Evolutionary conservation across 1,284 basidiomycete species (phyloP), one percentile per base, ranked within the genome.

Genomic region (Ustilago crameri): DNA sequence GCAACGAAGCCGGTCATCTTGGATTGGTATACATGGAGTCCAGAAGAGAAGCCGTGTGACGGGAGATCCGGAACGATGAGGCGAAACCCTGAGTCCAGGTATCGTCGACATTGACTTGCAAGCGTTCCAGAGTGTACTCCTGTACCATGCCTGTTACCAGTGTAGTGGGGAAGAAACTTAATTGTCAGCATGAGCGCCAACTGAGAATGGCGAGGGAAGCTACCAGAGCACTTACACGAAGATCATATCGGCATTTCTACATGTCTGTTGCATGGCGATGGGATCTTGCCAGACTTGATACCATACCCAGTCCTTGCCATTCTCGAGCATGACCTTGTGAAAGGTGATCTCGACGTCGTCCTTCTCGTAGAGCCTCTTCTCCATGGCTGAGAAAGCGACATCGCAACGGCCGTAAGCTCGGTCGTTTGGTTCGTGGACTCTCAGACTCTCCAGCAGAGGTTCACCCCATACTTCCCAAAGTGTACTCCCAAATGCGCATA

Each of bases 201-300:
- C 30, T 30, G 30, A 30, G 30, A 30, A 30, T n/a, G n/a, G n/a
- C n/a, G n/a, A n/a, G 30, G 30, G 5, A n/a, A 43, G 18, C 30
- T 30, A 7, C 30, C 12, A 7, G 30, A n/a, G 32, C 15, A 63
- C 66, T 64, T 59, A 69, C 58, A 75, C 73, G 41, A 79, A 82
- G 18, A 80, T 69, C 60, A 82, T 74, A 50, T 80, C 78, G 5
- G 75, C 78, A 14, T 57, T 51, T 32, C 79, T 52, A n/a, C 77
- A 77, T 2, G 77, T 78, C 20, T 63, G 51, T 17, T 52, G 57
- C 32, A 62, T 32, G 3, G 74, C 73, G 9, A 68, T 49, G 9
- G 74, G 66, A 44, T 81, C 76, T 35, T 80, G 75, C 80, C 80
- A 82, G 2, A 82, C 63, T 44, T 82, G 80, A 59, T 82, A 82